Evolutionary conservation across 805 yeast species (phyloP).

Genomic region (Starmera quercuum): DNA sequence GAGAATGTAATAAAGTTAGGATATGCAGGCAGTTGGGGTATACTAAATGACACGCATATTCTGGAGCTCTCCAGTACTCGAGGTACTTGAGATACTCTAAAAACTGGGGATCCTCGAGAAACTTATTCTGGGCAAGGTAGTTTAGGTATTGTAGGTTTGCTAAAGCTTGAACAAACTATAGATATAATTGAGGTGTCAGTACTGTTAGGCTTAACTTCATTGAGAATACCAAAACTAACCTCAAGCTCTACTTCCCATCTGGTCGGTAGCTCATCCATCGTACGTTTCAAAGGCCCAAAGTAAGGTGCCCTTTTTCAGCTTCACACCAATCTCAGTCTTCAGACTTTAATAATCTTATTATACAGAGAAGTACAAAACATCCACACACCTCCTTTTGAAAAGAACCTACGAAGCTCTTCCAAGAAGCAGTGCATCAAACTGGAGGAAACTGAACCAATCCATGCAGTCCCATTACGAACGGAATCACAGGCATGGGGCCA

Average conservation of each 20-base stretch:
- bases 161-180: slow-evolving; percentile 81
- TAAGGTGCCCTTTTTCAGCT: no score
- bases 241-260: slow-evolving; percentile 88
- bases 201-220: slow-evolving; percentile 22
- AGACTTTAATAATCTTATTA: no score
- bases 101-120: slow-evolving; percentile 64
- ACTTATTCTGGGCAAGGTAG: slow-evolving; percentile 77
- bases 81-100: slow-evolving; percentile 71
- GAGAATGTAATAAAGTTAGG: slow-evolving; percentile 40
- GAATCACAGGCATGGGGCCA: no score
- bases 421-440: no score
- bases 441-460: no score
- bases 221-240: slow-evolving; percentile 26
- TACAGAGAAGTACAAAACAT: no score
- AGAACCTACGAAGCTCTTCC: no score
- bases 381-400: no score
- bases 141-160: slow-evolving; percentile 86
- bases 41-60: slow-evolving; percentile 62
- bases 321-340: no score
- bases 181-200: background rate
- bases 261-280: slow-evolving; percentile 44
- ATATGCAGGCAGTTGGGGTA: slow-evolving; percentile 86
- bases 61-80: slow-evolving; percentile 77
- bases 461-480: no score
- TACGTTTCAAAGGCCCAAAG: no score